Percentiles rank a stretch among this genome's conserved stretches.
phyloP scores from a whole-genome alignment of 768 basidiomycete species.

The Candolleomyces aberdarensis region DNA sequence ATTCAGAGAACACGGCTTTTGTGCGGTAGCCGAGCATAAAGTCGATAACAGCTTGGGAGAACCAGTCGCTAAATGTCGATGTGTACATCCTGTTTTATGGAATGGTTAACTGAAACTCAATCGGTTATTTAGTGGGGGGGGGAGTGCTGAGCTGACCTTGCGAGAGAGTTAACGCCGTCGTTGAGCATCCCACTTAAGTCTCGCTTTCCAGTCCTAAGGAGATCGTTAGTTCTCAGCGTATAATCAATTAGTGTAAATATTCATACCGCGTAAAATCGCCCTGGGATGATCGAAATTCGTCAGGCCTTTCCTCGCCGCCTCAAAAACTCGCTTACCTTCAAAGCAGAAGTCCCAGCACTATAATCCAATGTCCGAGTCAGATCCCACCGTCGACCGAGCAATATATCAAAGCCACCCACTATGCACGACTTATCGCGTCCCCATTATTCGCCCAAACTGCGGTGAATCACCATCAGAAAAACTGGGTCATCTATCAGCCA shows the following conservation, averaged over 20 bases:
- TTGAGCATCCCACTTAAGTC: slow-evolving; percentile 90
- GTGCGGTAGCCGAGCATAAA: slow-evolving; percentile 88
- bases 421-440: slow-evolving; percentile 87
- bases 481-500: neutral
- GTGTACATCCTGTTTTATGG: slow-evolving; percentile 67
- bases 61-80: slow-evolving; percentile 93
- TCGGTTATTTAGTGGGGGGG: neutral
- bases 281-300: slow-evolving; percentile 30
- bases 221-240: neutral
- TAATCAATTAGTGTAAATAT: slow-evolving; percentile 1
- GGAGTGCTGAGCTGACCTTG: slow-evolving; percentile 43
- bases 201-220: slow-evolving; percentile 84
- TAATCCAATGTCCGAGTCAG: neutral
- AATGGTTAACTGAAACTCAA: neutral
- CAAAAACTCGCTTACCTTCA: slow-evolving; percentile 61
- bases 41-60: slow-evolving; percentile 93
- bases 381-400: neutral
- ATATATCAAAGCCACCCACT: slow-evolving; percentile 45
- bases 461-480: neutral
- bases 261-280: slow-evolving; percentile 82
- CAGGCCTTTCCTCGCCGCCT: neutral
- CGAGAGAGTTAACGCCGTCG: slow-evolving; percentile 93
- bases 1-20: slow-evolving; percentile 88
- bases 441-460: slow-evolving; percentile 98
- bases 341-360: slow-evolving; percentile 92